Percentiles rank a stretch among this genome's conserved stretches.
Conservation (phyloP, 768 basidiomycete species). For the Clathrus columnatus region DNA sequence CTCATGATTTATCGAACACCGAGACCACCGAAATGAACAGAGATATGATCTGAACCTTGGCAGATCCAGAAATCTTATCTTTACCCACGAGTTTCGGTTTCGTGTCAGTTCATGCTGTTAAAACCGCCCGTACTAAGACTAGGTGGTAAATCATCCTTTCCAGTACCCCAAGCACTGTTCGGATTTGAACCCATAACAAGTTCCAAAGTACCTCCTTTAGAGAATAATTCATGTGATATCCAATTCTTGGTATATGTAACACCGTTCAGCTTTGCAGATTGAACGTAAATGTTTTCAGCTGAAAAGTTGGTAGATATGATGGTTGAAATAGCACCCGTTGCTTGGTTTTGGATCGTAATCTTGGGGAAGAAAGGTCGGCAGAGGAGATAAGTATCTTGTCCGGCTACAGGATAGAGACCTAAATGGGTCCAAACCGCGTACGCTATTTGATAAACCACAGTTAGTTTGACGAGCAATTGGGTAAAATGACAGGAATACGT, state of each 20-base stretch:
- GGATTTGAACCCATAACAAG: conserved; percentile 11
- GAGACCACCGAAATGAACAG: not conserved
- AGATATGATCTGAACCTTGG: not conserved
- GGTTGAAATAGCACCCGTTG: conserved; percentile 7
- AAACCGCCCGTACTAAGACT: conserved; percentile 9
- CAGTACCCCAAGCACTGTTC: conserved; percentile 11
- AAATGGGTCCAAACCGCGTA: conserved; percentile 14
- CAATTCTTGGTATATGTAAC: conserved; percentile 13
- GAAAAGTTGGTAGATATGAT: conserved; percentile 13
- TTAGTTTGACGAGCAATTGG: not conserved
- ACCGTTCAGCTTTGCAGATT: conserved; percentile 15
- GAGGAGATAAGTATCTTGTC: conserved; percentile 13
- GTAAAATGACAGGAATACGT: not conserved
- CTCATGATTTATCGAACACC: too few relatives aligned
- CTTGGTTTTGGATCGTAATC: conserved; percentile 11
- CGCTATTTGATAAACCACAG: not conserved
- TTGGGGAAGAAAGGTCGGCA: conserved; percentile 14
- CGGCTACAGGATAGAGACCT: conserved; percentile 15
- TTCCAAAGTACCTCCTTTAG: conserved; percentile 12
- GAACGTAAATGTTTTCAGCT: conserved; percentile 15
- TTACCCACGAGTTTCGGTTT: not conserved
- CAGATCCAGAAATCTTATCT: not conserved
- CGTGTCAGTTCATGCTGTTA: not conserved
- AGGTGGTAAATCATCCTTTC: conserved; percentile 12
- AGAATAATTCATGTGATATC: conserved; percentile 14